phyloP scores from a whole-genome alignment of 192 early-diverging fungal genomes.

The Coemansia sp. region DNA sequence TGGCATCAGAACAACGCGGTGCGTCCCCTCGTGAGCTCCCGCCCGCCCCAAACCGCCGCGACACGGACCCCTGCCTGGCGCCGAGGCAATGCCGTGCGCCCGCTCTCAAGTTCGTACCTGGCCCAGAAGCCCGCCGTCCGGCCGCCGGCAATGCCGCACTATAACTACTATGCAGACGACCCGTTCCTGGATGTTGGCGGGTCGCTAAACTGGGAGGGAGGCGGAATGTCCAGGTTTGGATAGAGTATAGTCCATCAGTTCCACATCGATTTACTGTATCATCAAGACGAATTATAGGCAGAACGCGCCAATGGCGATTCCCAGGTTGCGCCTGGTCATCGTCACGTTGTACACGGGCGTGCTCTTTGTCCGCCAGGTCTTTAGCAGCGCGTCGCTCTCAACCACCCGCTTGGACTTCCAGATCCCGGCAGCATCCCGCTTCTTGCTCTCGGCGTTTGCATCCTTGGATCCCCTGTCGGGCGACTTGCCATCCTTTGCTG shows the following conservation, averaged over 20 bases:
- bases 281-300: not conserved
- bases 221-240: slow-evolving; percentile 30
- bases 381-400: slow-evolving; percentile 57
- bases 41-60: not conserved
- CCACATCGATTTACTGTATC: not conserved
- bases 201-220: slow-evolving; percentile 32
- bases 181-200: slow-evolving; percentile 21
- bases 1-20: slow-evolving; percentile 1
- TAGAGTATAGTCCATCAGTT: not conserved
- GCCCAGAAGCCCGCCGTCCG: too few relatives aligned
- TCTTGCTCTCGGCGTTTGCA: slow-evolving; percentile 10
- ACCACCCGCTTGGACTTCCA: slow-evolving; percentile 39
- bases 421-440: slow-evolving; percentile 44
- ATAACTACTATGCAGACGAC: slow-evolving; percentile 42
- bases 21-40: slow-evolving; percentile 3
- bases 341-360: slow-evolving; percentile 83
- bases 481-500: slow-evolving; percentile 3
- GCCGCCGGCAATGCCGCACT: not conserved
- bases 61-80: not conserved
- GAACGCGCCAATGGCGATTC: slow-evolving; percentile 79
- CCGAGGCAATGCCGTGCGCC: not conserved
- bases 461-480: too few relatives aligned
- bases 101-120: too few relatives aligned
- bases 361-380: slow-evolving; percentile 80
- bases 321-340: slow-evolving; percentile 82